These are phyloP conservation scores for Volvariella volvacea DNA, from an alignment of 1,284 basidiomycete genomes.

Conservation along the genomic window DNA sequence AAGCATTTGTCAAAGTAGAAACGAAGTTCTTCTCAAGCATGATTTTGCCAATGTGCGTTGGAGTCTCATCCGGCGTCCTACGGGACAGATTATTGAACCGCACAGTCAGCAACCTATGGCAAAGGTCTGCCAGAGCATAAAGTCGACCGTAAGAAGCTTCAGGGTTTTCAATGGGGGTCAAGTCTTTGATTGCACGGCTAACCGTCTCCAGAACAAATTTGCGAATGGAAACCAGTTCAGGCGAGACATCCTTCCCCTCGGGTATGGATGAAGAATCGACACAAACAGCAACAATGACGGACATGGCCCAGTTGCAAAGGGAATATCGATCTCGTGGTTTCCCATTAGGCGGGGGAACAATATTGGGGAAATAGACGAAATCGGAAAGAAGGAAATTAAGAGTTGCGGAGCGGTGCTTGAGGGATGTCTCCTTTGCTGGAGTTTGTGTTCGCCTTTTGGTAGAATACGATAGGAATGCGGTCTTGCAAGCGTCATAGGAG, in stretches of 20 bases:
- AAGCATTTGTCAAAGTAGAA: slow-evolving; percentile 78
- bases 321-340: slow-evolving; percentile 53
- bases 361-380: slow-evolving; percentile 70
- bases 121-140: slow-evolving; percentile 83
- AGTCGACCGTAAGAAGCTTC: slow-evolving; percentile 86
- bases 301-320: slow-evolving; percentile 86
- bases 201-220: slow-evolving; percentile 89
- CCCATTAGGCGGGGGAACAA: slow-evolving; percentile 50
- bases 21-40: slow-evolving; percentile 99
- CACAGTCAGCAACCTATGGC: slow-evolving; percentile 82
- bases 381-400: slow-evolving; percentile 77
- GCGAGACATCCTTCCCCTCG: slow-evolving; percentile 71
- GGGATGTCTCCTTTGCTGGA: slow-evolving; percentile 50
- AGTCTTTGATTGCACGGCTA: slow-evolving; percentile 83
- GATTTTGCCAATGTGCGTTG: slow-evolving; percentile 91
- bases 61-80: slow-evolving; percentile 72
- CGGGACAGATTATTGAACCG: slow-evolving; percentile 54
- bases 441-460: slow-evolving; percentile 61
- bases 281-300: slow-evolving; percentile 87
- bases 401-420: slow-evolving; percentile 56
- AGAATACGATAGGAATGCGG: slow-evolving; percentile 78
- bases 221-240: slow-evolving; percentile 79
- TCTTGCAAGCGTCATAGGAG: slow-evolving; percentile 90
- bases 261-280: slow-evolving; percentile 67
- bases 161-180: slow-evolving; percentile 55